phyloP scores from a whole-genome alignment of 371 early-diverging fungal genomes.

The Saksenaea oblongispora region DNA sequence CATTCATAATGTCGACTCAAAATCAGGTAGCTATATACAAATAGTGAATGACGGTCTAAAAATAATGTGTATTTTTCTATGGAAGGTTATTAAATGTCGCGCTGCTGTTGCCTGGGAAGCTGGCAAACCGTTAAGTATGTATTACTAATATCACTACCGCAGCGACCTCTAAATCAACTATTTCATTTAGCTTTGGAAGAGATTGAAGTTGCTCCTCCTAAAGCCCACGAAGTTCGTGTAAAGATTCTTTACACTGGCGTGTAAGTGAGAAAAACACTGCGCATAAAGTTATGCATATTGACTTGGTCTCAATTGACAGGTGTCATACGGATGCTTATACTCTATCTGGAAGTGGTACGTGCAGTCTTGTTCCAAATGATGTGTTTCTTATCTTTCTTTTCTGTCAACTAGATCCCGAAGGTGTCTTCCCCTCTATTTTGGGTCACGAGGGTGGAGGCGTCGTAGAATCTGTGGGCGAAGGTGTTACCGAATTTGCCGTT shows the following conservation, averaged over 20 bases:
- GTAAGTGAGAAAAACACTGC: constrained; percentile 38
- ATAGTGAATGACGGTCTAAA: not conserved
- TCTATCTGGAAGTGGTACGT: constrained; percentile 80
- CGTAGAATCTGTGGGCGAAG: constrained; percentile 96
- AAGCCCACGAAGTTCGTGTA: constrained; percentile 94
- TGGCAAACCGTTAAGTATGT: constrained; percentile 86
- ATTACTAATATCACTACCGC: not conserved
- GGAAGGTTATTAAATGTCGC: constrained; percentile 83
- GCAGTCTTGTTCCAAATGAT: not conserved
- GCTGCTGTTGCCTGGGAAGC: constrained; percentile 97
- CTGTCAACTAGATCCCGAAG: constrained; percentile 78
- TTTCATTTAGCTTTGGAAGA: constrained; percentile 76
- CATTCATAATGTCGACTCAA: not conserved
- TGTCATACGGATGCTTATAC: constrained; percentile 96
- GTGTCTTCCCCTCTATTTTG: constrained; percentile 89
- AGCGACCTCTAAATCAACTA: too few species aligned
- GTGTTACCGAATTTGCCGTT: constrained; percentile 84
- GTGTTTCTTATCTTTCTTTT: not conserved
- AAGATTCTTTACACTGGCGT: constrained; percentile 90
- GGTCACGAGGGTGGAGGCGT: constrained; percentile 97
- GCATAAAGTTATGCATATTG: not conserved
- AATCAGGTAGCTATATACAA: not conserved
- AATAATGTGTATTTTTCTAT: not conserved
- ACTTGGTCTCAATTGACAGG: constrained; percentile 26
- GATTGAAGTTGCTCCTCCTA: constrained; percentile 91